Evolutionary conservation across 768 basidiomycete genomes (phyloP).

Genomic region (Clavaria fumosa): DNA sequence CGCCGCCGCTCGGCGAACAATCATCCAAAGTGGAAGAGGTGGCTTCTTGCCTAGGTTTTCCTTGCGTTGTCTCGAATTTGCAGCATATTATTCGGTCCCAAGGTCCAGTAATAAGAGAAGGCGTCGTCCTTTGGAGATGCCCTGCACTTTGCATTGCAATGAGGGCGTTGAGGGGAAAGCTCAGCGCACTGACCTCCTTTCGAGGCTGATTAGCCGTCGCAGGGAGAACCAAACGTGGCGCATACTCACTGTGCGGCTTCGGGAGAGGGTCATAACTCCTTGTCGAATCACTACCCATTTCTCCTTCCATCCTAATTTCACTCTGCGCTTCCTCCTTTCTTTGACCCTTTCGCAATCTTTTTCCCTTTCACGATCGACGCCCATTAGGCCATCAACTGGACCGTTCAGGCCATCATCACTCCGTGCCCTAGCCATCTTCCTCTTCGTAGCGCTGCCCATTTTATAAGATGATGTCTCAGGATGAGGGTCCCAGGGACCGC

Average conservation of each 20-base stretch:
- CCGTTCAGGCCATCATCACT: no score
- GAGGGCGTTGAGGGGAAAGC: conserved; percentile 25
- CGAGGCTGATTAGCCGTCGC: conserved; percentile 1
- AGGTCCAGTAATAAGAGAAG: background rate
- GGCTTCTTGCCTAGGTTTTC: background rate
- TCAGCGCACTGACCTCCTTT: conserved; percentile 26
- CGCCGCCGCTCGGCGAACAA: background rate
- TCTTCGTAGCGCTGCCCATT: no score
- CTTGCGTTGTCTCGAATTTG: background rate
- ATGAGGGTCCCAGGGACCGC: no score
- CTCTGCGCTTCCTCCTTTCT: conserved; percentile 5
- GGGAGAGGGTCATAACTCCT: conserved; percentile 38
- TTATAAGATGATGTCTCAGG: no score
- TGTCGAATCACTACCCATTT: conserved; percentile 48
- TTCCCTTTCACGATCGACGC: no score
- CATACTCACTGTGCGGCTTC: conserved; percentile 32
- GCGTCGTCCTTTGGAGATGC: conserved; percentile 17
- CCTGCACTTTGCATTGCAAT: conserved; percentile 29
- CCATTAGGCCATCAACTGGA: no score
- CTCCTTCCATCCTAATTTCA: conserved; percentile 43
- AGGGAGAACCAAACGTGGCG: conserved; percentile 1
- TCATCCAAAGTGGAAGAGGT: background rate
- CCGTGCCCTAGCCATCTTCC: no score
- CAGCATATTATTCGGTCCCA: conserved; percentile 7
- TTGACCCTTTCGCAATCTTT: background rate